These are phyloP conservation scores for Lycium barbarum DNA, from an alignment of 257 asterid species.

Conservation along the genomic window DNA sequence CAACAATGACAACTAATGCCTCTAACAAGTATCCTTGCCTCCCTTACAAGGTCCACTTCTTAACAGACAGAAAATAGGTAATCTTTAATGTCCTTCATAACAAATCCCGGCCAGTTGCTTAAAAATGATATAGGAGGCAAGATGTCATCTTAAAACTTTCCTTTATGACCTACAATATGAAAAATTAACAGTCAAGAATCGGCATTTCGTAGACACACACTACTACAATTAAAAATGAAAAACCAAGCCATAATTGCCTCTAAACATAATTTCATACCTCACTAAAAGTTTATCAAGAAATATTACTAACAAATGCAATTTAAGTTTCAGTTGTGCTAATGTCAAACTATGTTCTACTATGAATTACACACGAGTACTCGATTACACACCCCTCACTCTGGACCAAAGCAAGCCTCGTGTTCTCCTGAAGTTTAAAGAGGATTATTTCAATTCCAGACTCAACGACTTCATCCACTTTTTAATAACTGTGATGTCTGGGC, in stretches of 20 bases:
- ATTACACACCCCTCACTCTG: not conserved
- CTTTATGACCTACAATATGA: constrained; percentile 40
- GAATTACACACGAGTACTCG: not conserved
- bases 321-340: not conserved
- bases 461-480: not conserved
- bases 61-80: constrained; percentile 25
- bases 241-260: not conserved
- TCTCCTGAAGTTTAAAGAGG: not conserved
- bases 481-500: too few species aligned
- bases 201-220: not conserved
- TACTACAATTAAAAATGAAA: not conserved
- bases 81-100: constrained; percentile 26
- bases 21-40: constrained; percentile 27
- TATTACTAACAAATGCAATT: not conserved
- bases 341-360: not conserved
- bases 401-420: not conserved
- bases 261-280: not conserved
- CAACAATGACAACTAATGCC: not conserved
- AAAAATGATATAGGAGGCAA: constrained; percentile 27
- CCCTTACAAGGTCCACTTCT: constrained; percentile 19
- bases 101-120: constrained; percentile 32
- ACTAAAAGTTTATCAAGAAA: not conserved
- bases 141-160: constrained; percentile 20
- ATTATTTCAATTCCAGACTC: not conserved
- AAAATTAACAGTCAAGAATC: constrained; percentile 22